Percentiles rank a stretch among this genome's conserved stretches.
phyloP scores from a whole-genome alignment of 148 eudicot species.

The Chenopodium formosanum region DNA sequence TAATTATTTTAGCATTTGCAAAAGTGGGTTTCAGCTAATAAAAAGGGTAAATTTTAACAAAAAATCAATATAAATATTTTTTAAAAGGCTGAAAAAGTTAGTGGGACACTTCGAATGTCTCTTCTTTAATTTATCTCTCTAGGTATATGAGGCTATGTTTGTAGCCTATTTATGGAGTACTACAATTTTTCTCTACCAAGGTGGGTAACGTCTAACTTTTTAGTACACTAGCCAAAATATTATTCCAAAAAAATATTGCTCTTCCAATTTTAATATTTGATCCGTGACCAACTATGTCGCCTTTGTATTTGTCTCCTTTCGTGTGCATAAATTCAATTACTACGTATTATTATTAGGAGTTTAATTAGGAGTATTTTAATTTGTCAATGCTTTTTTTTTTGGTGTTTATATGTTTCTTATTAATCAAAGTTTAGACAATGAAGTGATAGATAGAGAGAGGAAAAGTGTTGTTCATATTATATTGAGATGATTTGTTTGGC shows the following conservation, averaged over 20 bases:
- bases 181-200: background rate
- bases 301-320: slow-evolving; percentile 18
- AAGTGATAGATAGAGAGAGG: too few relatives aligned
- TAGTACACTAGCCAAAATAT: background rate
- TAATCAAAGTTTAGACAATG: too few relatives aligned
- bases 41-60: background rate
- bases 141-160: slow-evolving; percentile 8
- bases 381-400: too few relatives aligned
- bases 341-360: too few relatives aligned
- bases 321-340: background rate
- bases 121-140: background rate
- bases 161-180: slow-evolving; percentile 3
- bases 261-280: background rate
- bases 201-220: slow-evolving; percentile 10
- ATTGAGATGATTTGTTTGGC: too few relatives aligned
- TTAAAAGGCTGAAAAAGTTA: slow-evolving; percentile 36
- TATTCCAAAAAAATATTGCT: background rate
- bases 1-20: slow-evolving; percentile 17
- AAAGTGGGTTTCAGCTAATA: slow-evolving; percentile 17
- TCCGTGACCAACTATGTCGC: slow-evolving; percentile 25
- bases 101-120: slow-evolving; percentile 44
- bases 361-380: too few relatives aligned
- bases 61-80: background rate
- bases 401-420: too few relatives aligned
- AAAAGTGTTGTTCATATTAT: too few relatives aligned